These are phyloP conservation scores for Populus hybrid DNA, from an alignment of 441 rosid genomes.

Conservation along the genomic window DNA sequence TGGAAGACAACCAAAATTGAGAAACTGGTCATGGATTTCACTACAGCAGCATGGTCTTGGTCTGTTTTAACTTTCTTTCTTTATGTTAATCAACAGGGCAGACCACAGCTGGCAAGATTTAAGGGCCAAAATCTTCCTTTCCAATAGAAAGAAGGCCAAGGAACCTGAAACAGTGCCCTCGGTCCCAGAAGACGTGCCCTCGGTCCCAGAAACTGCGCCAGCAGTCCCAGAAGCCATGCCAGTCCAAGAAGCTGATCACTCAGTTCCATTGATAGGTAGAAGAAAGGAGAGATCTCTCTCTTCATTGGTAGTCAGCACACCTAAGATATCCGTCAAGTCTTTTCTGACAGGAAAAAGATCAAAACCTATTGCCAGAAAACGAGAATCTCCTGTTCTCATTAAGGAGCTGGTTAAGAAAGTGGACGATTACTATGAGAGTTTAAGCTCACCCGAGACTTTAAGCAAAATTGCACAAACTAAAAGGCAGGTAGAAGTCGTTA, in stretches of 20 bases:
- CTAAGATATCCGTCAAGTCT: constrained; percentile 41
- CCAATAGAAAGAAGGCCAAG: constrained; percentile 35
- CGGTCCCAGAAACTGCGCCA: constrained; percentile 27
- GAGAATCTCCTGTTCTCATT: constrained; percentile 27
- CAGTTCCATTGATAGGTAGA: constrained; percentile 35
- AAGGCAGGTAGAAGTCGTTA: constrained; percentile 43
- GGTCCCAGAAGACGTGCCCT: constrained; percentile 13
- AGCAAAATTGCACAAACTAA: constrained; percentile 26
- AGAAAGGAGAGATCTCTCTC: constrained; percentile 66
- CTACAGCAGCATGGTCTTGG: not conserved
- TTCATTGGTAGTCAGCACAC: constrained; percentile 53
- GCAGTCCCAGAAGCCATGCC: constrained; percentile 6
- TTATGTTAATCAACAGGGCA: constrained; percentile 38
- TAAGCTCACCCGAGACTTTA: constrained; percentile 44
- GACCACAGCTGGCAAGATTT: constrained; percentile 68
- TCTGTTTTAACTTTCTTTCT: not conserved
- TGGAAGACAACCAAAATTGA: not conserved
- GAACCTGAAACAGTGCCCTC: constrained; percentile 37
- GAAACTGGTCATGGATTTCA: constrained; percentile 6
- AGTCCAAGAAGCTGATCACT: constrained; percentile 29
- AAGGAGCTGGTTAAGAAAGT: constrained; percentile 26
- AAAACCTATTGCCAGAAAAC: constrained; percentile 40
- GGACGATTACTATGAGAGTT: constrained; percentile 21
- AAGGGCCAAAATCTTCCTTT: constrained; percentile 54
- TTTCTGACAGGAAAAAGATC: constrained; percentile 48